These are phyloP conservation scores for Tricholoma furcatifolium DNA, from an alignment of 768 basidiomycete species.

Conservation along the genomic window DNA sequence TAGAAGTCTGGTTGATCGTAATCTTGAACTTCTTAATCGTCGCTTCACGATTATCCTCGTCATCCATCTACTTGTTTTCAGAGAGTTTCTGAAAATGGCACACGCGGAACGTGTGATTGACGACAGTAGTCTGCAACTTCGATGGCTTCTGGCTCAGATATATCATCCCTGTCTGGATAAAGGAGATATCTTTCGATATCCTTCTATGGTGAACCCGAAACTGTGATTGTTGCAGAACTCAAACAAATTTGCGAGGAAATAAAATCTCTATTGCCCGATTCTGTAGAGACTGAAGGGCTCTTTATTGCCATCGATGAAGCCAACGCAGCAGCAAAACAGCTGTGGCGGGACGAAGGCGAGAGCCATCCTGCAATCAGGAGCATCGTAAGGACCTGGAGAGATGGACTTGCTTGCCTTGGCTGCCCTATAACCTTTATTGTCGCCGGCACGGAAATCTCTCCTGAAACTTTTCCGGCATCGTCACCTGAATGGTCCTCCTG, in stretches of 20 bases:
- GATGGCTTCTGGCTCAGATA: too few species aligned
- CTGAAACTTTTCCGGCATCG: not conserved
- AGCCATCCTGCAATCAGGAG: not conserved
- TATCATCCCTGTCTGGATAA: too few species aligned
- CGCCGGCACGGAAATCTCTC: too few species aligned
- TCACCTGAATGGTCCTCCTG: not conserved
- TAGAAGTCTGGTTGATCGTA: not conserved
- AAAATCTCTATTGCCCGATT: not conserved
- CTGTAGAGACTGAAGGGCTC: not conserved
- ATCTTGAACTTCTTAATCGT: not conserved
- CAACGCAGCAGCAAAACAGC: not conserved
- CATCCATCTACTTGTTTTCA: not conserved
- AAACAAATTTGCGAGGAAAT: too few species aligned
- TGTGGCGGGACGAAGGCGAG: not conserved
- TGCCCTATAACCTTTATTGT: not conserved
- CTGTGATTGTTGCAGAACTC: too few species aligned
- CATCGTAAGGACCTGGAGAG: not conserved
- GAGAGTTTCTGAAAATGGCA: not conserved
- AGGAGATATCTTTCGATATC: too few species aligned
- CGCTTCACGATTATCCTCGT: not conserved
- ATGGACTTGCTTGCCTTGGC: not conserved
- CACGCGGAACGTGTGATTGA: not conserved
- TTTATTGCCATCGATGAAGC: slow-evolving; percentile 1
- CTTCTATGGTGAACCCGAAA: too few species aligned
- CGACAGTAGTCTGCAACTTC: too few species aligned